Percentiles rank a stretch among this genome's conserved stretches.
Evolutionary conservation across 208 protist species (phyloP).

Genomic region (Trypanosoma avium): DNA sequence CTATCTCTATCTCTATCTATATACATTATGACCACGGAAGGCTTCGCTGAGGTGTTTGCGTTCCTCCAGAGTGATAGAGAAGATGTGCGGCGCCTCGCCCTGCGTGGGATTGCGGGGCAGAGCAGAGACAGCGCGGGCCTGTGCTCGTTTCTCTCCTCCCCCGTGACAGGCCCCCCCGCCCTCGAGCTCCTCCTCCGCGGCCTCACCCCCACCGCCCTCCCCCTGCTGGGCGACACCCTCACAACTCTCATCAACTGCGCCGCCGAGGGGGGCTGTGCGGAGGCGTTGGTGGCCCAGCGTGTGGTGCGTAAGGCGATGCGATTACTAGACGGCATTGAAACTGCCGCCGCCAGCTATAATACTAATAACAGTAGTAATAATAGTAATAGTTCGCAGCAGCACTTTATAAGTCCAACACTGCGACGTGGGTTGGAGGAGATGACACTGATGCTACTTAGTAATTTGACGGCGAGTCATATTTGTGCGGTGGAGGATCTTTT

Average conservation of each 20-base stretch:
- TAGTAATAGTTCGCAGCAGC: no score
- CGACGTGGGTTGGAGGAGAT: conserved; percentile 66
- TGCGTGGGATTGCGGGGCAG: conserved; percentile 67
- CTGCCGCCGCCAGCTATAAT: conserved; percentile 31
- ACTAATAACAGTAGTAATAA: no score
- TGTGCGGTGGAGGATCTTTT: conserved; percentile 72
- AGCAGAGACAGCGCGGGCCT: conserved; percentile 77
- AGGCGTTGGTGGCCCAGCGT: conserved; percentile 63
- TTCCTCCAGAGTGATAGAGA: conserved; percentile 70
- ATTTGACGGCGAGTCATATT: conserved; percentile 77
- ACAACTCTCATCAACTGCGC: conserved; percentile 84
- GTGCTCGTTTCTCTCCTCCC: conserved; percentile 44
- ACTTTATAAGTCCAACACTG: no score
- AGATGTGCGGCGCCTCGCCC: conserved; percentile 84
- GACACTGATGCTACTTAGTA: conserved; percentile 85
- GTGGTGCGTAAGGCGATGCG: conserved; percentile 80
- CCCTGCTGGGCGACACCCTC: conserved; percentile 69
- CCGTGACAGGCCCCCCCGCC: conserved; percentile 30
- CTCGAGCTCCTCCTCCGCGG: conserved; percentile 67
- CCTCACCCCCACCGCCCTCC: conserved; percentile 43
- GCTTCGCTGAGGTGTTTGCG: conserved; percentile 65
- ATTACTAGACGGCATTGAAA: conserved; percentile 66
- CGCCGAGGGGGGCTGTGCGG: conserved; percentile 62
- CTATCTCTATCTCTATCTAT: conserved; percentile 1
- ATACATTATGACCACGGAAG: conserved; percentile 25